Evolutionary conservation across 306 rosid species (phyloP), one percentile per base, ranked within the genome.

Genomic region (Lablab purpureus): DNA sequence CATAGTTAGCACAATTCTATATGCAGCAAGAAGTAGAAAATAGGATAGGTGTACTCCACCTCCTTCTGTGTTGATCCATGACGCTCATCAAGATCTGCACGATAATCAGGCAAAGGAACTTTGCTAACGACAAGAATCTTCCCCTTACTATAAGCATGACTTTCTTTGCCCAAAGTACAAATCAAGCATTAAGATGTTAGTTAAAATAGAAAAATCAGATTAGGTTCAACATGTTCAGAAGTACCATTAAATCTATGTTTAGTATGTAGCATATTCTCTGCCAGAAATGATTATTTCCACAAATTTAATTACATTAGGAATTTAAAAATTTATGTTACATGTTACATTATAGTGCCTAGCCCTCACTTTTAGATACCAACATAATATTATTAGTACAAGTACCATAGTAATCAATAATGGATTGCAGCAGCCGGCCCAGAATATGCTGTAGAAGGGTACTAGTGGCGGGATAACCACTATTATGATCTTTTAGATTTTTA

Each of bases 1-100:
- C 74, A 54, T 17, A 50, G 7, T 67, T 10, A 73, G 75, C 19
- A 74, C 12, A 40, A 71, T 23, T 56, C 69, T 18, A 67, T 18
- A 52, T 72, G 30, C 59, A 62, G 70, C 43, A 75, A 50, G 22
- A 43, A 34, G 70, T 43, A 73, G 46, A 81, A n/a, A 62, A 58
- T 32, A 46, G 66, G 71, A 51, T 37, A 56, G 43, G 74, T 64
- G 74, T 51, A 79, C 49, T 71, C 52, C 52, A 92, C 99, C 97
- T 92, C 97, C 69, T 91, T 89, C 81, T 91, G 97, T 30, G 97
- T 87, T 81, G 95, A 92, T 62, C 99, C 99, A 87, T 94, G 97
- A 25, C 85, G 90, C 55, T 92, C 99, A 81, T 94, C 99, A 64
- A 94, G 99, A 85, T 94, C 99, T 37, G 97, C 99, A 69, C 97